Percentiles rank a stretch among this genome's conserved stretches.
These are phyloP conservation scores for Russula foetens DNA, from an alignment of 768 basidiomycete species.

Conservation along the genomic window DNA sequence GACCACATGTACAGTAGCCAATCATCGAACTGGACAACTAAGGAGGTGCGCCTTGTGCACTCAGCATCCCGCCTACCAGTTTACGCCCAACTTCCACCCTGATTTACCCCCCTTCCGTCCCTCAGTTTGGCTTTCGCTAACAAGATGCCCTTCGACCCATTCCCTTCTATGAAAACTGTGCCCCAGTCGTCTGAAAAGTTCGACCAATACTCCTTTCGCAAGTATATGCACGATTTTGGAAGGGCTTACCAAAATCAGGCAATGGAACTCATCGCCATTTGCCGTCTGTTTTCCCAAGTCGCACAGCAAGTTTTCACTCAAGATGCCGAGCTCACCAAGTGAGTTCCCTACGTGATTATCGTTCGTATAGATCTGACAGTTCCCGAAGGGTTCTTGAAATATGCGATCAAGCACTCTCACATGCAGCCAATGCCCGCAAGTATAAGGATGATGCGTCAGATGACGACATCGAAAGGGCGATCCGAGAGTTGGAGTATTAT, in stretches of 20 bases:
- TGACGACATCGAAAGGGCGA: not conserved
- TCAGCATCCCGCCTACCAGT: no score
- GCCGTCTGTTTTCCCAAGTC: not conserved
- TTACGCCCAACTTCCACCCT: no score
- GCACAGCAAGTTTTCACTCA: not conserved
- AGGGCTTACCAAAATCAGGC: not conserved
- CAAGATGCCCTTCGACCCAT: not conserved
- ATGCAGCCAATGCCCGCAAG: not conserved
- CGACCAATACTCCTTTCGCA: not conserved
- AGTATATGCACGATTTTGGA: not conserved
- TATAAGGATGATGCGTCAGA: not conserved
- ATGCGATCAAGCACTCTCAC: not conserved
- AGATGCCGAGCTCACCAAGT: not conserved
- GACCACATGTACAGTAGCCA: no score
- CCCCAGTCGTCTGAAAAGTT: no score
- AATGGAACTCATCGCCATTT: not conserved
- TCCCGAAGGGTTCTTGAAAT: not conserved
- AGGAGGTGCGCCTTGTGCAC: no score
- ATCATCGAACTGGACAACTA: no score
- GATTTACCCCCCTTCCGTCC: no score
- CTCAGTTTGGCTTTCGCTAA: not conserved
- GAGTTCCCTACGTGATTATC: not conserved
- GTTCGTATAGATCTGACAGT: not conserved
- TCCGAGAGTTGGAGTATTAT: not conserved
- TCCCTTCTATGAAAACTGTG: no score